Conservation (phyloP, 768 basidiomycete genomes). For the Xanthoconium stramineum region DNA sequence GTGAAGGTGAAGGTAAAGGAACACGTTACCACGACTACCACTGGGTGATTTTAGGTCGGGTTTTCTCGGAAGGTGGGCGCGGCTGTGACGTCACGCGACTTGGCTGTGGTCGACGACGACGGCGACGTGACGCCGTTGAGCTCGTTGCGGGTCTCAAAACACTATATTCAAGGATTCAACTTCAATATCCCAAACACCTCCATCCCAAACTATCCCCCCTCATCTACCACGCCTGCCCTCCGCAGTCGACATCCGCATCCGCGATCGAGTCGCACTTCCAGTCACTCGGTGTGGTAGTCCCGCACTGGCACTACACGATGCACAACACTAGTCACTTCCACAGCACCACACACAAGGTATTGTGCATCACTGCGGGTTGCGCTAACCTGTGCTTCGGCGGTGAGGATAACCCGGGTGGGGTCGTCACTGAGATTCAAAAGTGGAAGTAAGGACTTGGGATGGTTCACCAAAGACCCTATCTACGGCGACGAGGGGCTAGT, state of each 20-base stretch:
- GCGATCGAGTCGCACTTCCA: conserved; percentile 36
- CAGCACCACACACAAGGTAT: conserved; percentile 41
- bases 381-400: conserved; percentile 42
- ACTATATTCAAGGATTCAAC: conserved; percentile 33
- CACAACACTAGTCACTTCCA: conserved; percentile 41
- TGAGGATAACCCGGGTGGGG: conserved; percentile 31
- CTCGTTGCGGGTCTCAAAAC: conserved; percentile 24
- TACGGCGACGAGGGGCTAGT: conserved; percentile 38
- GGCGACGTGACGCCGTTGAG: conserved; percentile 20
- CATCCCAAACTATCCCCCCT: conserved; percentile 30
- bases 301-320: conserved; percentile 44
- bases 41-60: not conserved
- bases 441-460: conserved; percentile 34
- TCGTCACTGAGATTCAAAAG: conserved; percentile 30
- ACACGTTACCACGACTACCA: too few species aligned
- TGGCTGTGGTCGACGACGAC: not conserved
- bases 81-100: conserved; percentile 6
- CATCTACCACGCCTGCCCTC: conserved; percentile 36
- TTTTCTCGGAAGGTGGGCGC: conserved; percentile 11
- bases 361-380: conserved; percentile 33
- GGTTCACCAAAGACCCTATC: conserved; percentile 41
- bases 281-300: conserved; percentile 32
- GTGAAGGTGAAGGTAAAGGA: not conserved
- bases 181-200: conserved; percentile 38
- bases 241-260: conserved; percentile 14